Evolutionary conservation across 2,329 filamentous ascomycete species (phyloP), one percentile per base, ranked within the genome.

Genomic region (Phialophora chinensis): DNA sequence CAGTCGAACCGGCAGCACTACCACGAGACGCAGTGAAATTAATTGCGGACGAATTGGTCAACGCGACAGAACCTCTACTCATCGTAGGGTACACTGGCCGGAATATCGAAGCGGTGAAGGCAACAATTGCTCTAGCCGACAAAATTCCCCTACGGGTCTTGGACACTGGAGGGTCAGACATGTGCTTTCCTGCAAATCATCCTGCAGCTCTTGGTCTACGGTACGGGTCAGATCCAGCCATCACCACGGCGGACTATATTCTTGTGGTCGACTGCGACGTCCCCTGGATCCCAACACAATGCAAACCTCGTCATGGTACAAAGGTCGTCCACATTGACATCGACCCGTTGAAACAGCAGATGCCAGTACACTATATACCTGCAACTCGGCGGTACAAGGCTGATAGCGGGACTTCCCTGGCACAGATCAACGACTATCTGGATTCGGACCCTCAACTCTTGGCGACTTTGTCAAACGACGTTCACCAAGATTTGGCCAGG

Each of bases 181-280:
- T 86, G 81, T 82, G 79, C 70, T 83, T 83, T 69, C 81, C 81
- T 12, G 77, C 77, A 0, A 72, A 81, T 54, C 81, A 83, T 55
- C 77, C 79, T 0, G 87, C 80, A 0, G 91, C 86, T 80, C 75
- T 92, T 12, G 90, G 93, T 1, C 77, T 95, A 59, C 85, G 88
- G 52, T 96, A 89, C 72, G 92, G 92, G 3, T 83, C 86, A 2
- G 90, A 96, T 60, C 87, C 91, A 1, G 83, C 84, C 50, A 91
- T 97, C 75, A 85, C 84, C 66, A 87, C 87, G 0, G 92, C 93
- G 0, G 94, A 97, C 76, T 86, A 92, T 10, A 96, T 97, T 66
- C 72, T 97, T 0, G 89, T 97, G 1, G 75, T 96, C 27, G 91
- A 97, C 77, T 96, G 92, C 70, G 93, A 97, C 74, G 92, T 97